phyloP scores from a whole-genome alignment of 176 grass and related monocot species.

The Oryza longistaminata region DNA sequence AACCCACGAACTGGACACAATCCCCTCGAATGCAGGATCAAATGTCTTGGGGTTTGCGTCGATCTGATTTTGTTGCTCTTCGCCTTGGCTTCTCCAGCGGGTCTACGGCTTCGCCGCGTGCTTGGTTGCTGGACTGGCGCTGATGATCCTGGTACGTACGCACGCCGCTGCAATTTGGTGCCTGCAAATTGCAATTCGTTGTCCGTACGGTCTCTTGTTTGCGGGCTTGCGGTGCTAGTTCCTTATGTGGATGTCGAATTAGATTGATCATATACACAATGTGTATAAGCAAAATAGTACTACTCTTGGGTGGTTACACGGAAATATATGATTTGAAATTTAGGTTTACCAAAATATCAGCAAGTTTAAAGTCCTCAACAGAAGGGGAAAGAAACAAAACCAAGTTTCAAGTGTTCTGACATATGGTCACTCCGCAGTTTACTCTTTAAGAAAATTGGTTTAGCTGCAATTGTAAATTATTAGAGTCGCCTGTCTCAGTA shows the following conservation, averaged over 20 bases:
- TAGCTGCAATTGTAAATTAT: not conserved
- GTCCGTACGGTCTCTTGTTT: not conserved
- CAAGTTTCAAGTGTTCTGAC: too few species aligned
- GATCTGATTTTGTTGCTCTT: constrained; percentile 27
- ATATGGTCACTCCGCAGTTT: not conserved
- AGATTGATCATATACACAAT: not conserved
- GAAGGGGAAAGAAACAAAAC: too few species aligned
- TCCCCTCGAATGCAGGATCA: not conserved
- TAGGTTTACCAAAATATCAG: not conserved
- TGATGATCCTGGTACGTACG: constrained; percentile 78
- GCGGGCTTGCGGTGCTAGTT: not conserved
- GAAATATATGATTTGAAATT: constrained; percentile 10
- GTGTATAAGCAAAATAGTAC: not conserved
- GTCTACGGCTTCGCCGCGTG: constrained; percentile 72
- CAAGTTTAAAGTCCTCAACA: too few species aligned
- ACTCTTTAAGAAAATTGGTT: not conserved
- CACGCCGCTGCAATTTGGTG: not conserved
- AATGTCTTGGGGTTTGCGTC: constrained; percentile 17
- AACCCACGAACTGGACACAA: not conserved
- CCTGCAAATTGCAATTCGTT: not conserved
- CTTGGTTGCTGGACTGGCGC: constrained; percentile 65
- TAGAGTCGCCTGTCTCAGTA: not conserved
- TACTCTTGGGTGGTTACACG: not conserved
- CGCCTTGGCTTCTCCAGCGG: constrained; percentile 50
- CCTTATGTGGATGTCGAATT: constrained; percentile 9